Evolutionary conservation across 768 basidiomycete genomes (phyloP).

Genomic region (Serendipita indica): DNA sequence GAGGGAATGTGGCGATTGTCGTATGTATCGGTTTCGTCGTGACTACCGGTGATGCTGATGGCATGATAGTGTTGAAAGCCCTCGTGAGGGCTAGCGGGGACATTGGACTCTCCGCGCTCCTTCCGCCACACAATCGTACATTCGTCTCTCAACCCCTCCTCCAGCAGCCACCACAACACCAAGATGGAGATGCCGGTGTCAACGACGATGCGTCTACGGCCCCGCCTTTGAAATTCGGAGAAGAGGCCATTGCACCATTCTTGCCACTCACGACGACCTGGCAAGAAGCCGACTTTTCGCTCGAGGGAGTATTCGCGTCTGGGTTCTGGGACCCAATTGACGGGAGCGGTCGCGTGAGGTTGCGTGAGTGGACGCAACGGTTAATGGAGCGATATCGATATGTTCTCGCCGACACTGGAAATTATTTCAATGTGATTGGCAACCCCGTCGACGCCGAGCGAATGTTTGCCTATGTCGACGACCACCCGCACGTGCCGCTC

Average conservation of each 20-base stretch:
- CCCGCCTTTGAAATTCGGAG: not conserved
- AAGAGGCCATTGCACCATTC: constrained; percentile 7
- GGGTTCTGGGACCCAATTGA: not conserved
- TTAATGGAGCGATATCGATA: constrained; percentile 14
- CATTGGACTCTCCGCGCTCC: constrained; percentile 24
- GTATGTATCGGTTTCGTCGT: constrained; percentile 4
- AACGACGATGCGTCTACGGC: not conserved
- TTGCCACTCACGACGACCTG: constrained; percentile 15
- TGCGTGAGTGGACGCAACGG: constrained; percentile 10
- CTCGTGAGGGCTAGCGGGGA: constrained; percentile 22
- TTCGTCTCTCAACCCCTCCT: not conserved
- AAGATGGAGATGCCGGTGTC: no score
- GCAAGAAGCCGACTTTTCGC: constrained; percentile 16
- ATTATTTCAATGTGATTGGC: not conserved
- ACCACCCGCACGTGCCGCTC: not conserved
- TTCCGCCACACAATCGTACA: constrained; percentile 19
- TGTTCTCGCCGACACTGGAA: constrained; percentile 8
- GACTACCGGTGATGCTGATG: not conserved
- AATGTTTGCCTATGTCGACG: not conserved
- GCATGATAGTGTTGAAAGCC: constrained; percentile 19
- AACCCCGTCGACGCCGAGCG: not conserved
- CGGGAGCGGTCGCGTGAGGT: not conserved
- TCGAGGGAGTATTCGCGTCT: constrained; percentile 12
- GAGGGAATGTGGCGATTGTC: constrained; percentile 26
- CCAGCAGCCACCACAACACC: no score